Evolutionary conservation across 768 basidiomycete genomes (phyloP).

Genomic region (Kwoniella sp.): DNA sequence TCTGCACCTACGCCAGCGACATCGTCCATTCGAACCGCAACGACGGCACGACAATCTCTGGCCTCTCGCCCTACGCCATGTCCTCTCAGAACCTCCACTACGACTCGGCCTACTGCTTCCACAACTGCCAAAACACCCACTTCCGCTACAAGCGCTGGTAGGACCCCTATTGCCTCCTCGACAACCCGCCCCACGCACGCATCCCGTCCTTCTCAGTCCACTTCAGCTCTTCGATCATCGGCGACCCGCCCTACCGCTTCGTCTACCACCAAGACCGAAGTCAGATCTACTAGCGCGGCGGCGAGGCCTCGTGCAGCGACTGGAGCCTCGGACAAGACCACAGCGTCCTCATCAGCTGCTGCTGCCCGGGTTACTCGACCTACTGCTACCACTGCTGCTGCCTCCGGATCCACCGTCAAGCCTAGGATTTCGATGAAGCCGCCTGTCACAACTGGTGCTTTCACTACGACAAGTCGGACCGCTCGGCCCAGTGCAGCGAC

Average conservation of each 20-base stretch:
- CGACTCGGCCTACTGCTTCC: conserved; percentile 5
- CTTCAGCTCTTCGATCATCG: neutral
- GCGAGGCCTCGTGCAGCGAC: conserved; percentile 8
- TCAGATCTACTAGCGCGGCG: neutral
- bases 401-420: conserved; percentile 1
- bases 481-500: neutral
- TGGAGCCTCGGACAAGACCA: conserved; percentile 14
- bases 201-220: neutral
- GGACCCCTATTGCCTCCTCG: neutral
- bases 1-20: neutral
- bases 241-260: conserved; percentile 10
- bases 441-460: conserved; percentile 5
- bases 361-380: conserved; percentile 1
- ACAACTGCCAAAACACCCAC: neutral
- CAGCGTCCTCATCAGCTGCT: conserved; percentile 8
- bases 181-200: neutral
- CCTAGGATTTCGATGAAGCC: conserved; percentile 17
- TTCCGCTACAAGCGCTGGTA: neutral
- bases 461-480: conserved; percentile 1
- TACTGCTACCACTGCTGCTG: conserved; percentile 2
- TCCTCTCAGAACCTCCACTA: neutral
- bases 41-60: conserved; percentile 13
- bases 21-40: neutral
- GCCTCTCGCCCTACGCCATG: conserved; percentile 1
- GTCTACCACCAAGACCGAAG: conserved; percentile 4